Evolutionary conservation across 75 land plant genomes (phyloP), one percentile per base, ranked within the genome.

Genomic region (Selaginella moellendorffii): DNA sequence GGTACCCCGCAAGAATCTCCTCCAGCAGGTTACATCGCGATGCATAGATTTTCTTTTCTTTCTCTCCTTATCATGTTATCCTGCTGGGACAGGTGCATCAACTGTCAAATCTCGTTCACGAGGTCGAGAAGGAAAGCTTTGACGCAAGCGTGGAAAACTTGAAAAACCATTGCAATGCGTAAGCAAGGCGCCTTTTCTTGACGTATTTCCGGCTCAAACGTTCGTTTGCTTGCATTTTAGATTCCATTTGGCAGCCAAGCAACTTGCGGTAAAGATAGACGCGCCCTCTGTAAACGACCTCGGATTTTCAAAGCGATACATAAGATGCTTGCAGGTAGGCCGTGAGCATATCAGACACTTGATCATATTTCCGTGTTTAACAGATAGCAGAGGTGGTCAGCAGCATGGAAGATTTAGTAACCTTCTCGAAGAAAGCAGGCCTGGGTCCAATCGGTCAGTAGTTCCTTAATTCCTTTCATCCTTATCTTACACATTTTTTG

Each of bases 301-400:
- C 54, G 78, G 78, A 10, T 76, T 73, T 51, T 76, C 78, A 53
- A 76, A 76, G 54, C 78, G 78, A 20, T 76, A 76, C 46, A 76
- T 76, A 18, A 68, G 78, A 26, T 76, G 78, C 64, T 73, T 76
- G 52, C 78, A 76, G 71, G 78, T 73, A 63, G 21, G 69, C 31
- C 46, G 14, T 36, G 14, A 5, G 46, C 14, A n/a, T 36, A 36
- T 14, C 14, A 14, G 5, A 36, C 14, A 36, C 14, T 36, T 36
- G 14, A 5, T 5, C 46, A 36, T 36, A 36, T 36, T 5, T 36
- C 10, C 14, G 46, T 26, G 12, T 31, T 36, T 65, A 24, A 0
- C 68, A 76, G 78, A 76, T 76, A 27, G 78, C 78, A 17, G 78
- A 76, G 51, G 78, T 76, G 26, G 78, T 76, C 10, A 76, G 72